phyloP scores from a whole-genome alignment of 805 yeast genomes.

The Ogataea ramenticola region DNA sequence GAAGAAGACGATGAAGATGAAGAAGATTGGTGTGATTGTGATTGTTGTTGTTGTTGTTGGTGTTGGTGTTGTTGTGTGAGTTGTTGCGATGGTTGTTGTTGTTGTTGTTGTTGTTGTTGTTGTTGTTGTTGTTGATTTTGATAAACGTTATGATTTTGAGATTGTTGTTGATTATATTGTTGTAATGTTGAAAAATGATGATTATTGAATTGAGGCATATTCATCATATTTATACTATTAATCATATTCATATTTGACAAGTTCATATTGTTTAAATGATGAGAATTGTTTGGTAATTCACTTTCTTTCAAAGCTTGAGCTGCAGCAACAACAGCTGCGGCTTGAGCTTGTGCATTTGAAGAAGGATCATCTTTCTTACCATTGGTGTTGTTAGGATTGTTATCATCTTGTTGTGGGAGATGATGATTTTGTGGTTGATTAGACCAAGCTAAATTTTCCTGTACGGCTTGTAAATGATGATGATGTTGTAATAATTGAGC shows the following conservation, averaged over 20 bases:
- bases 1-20: no score
- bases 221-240: neutral
- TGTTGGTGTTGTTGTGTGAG: neutral
- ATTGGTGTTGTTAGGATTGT: neutral
- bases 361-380: conserved; percentile 9
- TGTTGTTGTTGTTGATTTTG: neutral
- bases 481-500: neutral
- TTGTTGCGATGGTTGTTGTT: conserved; percentile 1
- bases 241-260: neutral
- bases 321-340: conserved; percentile 20
- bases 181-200: neutral
- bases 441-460: conserved; percentile 16
- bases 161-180: no score
- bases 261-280: neutral
- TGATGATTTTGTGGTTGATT: no score
- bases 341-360: conserved; percentile 6
- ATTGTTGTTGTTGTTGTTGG: conserved; percentile 3
- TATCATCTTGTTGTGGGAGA: conserved; percentile 7
- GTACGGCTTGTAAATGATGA: conserved; percentile 6
- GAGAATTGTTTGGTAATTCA: no score
- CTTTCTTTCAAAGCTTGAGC: conserved; percentile 18
- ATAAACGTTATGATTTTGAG: no score
- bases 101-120: neutral
- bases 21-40: conserved; percentile 7
- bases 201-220: neutral